Conservation (phyloP, 2,329 filamentous ascomycete genomes). For the Aspergillus fumigatus region DNA sequence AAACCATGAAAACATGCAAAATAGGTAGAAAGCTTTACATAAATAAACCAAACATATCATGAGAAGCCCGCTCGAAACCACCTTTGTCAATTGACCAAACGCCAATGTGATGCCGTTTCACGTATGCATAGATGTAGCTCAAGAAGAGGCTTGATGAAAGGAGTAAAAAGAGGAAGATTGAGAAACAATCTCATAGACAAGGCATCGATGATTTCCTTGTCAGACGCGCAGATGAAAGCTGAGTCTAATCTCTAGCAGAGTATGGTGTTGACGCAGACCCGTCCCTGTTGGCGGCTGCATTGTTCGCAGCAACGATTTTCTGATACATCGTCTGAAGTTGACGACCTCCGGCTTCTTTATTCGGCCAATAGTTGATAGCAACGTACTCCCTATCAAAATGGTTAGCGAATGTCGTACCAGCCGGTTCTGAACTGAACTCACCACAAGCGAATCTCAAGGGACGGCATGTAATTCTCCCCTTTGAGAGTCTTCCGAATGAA, state of each 20-base stretch:
- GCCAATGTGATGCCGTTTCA: conserved; percentile 24
- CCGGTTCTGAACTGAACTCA: conserved; percentile 22
- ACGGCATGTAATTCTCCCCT: conserved; percentile 35
- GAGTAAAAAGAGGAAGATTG: conserved; percentile 11
- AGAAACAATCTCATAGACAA: background rate
- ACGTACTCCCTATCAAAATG: conserved; percentile 39
- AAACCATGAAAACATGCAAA: conserved; percentile 4
- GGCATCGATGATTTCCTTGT: background rate
- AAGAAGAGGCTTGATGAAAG: conserved; percentile 7
- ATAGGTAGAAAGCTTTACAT: conserved; percentile 14
- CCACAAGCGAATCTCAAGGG: conserved; percentile 43
- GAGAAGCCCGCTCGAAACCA: conserved; percentile 6
- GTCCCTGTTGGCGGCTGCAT: conserved; percentile 17
- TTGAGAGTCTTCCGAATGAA: conserved; percentile 41
- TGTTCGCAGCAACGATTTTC: conserved; percentile 31
- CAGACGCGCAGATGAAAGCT: background rate
- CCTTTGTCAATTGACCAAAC: conserved; percentile 18
- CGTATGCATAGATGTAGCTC: conserved; percentile 10
- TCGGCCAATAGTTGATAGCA: conserved; percentile 43
- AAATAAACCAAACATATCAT: conserved; percentile 18
- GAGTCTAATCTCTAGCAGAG: conserved; percentile 24
- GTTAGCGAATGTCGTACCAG: conserved; percentile 18
- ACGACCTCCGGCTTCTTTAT: conserved; percentile 37
- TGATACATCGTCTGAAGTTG: conserved; percentile 37
- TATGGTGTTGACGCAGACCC: conserved; percentile 16